Base-by-base conservation (phyloP, 352 stramenopile genomes). In the Phytopythium kandeliae region DNA sequence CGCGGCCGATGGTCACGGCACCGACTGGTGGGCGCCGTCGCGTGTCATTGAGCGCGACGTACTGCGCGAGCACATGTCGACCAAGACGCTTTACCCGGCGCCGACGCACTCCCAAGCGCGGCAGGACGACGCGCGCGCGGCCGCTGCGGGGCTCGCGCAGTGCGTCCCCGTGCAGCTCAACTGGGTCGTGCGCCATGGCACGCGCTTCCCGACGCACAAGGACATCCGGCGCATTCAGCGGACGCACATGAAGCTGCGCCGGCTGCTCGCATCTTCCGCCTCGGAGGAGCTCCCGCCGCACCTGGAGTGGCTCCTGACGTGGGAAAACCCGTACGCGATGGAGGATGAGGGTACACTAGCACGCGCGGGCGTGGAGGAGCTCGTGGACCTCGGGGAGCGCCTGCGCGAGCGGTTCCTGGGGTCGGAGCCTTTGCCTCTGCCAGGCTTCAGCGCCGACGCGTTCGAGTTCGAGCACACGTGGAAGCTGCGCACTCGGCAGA, bases 381-480 rank as follows among this genome's bases (percentile, higher is more conserved):
- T 90, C 25, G 68, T 86, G 19, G 63, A 54, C 6, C 72, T 93
- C 21, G 83, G 80, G 2, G 44, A 63, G 30, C 63, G 83, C 34
- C 52, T 91, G 26, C 78, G 72, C 28, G 45, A 56, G 54, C 75
- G 71, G 45, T 75, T 87, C 13, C 74, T 57, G n/a, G 12, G 49
- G 5, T 40, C 15, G 22, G 11, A 41, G n/a, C n/a, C n/a, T n/a
- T n/a, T n/a, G 10, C 57, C 67, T 4, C 40, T 56, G 2, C 26
- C 57, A 24, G 43, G 60, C 26, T 89, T 71, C 33, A 37, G 71
- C 33, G 50, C 56, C 17, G 51, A 42, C 16, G 63, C 65, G 37
- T 89, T 78, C 44, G 59, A 69, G 24, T 85, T 93, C 31, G 70
- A 91, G 45, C 77, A 88, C 66, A 93, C 83, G 51, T 93, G 75